Evolutionary conservation across 2,329 filamentous ascomycete species (phyloP), one percentile per base, ranked within the genome.

Genomic region (Aureobasidium vineae): DNA sequence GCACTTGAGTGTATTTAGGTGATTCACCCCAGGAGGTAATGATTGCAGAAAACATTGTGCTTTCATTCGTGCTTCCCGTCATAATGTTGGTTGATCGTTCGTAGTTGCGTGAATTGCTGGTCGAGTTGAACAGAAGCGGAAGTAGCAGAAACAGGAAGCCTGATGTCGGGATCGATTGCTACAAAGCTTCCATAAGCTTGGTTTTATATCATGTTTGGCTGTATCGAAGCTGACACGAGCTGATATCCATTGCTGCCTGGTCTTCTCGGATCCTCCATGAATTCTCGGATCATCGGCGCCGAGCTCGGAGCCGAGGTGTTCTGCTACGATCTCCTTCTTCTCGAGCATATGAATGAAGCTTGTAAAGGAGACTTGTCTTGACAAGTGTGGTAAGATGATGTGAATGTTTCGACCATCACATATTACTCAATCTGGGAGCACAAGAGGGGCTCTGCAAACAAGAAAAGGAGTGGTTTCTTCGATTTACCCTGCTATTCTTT

Each of bases 11-110:
- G 67, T 76, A 78, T 52, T 70, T 71, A 7, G 71, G 79, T 65
- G 71, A 71, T 21, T 74, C 66, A 2, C 76, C 77, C 79, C 80
- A 82, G 66, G 75, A 66, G 5, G 72, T 73, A 68, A 83, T 76
- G 68, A 78, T 73, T 49, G 79, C 79, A 57, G 78, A 75, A 63
- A 80, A 73, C 75, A 74, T 80, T 72, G 19, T 33, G 13, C 6
- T n/a, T 28, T 31, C 15, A 13, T n/a, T 21, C 15, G 28, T 63
- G 31, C 8, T 28, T 21, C n/a, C 2, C 11, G n/a, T 43, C 28
- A 21, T 36, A 16, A 38, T 28, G 7, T n/a, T 41, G 6, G 4
- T 19, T 28, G 11, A 8, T 40, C 11, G 33, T 38, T 56, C 23
- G 21, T 19, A 3, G 26, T 5, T 31, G 15, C 2, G 26, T n/a